Base-by-base conservation (phyloP, 2,329 filamentous ascomycete species). In the Neonectria sp. region DNA sequence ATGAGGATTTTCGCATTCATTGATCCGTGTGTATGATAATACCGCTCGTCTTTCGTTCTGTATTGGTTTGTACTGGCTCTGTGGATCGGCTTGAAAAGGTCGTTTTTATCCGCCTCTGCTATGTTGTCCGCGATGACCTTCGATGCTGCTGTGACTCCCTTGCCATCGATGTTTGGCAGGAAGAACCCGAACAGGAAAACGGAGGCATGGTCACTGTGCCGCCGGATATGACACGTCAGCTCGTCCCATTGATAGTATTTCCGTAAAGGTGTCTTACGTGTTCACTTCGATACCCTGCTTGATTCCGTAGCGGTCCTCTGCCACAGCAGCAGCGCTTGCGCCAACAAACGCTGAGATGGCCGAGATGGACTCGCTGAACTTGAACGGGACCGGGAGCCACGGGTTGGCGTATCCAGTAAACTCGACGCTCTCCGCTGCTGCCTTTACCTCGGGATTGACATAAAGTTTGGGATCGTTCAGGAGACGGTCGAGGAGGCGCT, bases 11-110 rank as follows among this genome's bases (percentile, higher is more conserved):
- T 65, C 11, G 79, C 76, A 46, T 80, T 74, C 43, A 81, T 57
- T 0, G 77, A 74, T 2, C 78, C 78, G 52, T 81, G 79, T 3
- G 78, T 55, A 29, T 80, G 79, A 55, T 77, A 81, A 69, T 73
- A 80, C 7, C 77, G 68, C 1, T 75, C 75, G 40, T 80, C 78
- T 11, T 74, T 73, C 3, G 79, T 80, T 33, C 73, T 71, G 57
- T 80, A 80, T 6, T 78, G 69, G 27, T 78, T 79, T 0, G 78
- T 79, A 3, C 76, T 73, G 15, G 77, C 68, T 7, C 76, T 70
- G 15, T 78, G 75, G 72, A 76, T 79, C 6, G 75, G 73, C 51
- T 71, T 71, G 33, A 35, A 35, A 8, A 35, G 33, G 33, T 35
- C 9, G 12, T 35, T 9, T 8, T 35, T 35, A 13, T 35, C 33